Percentiles rank a stretch among this genome's conserved stretches.
Evolutionary conservation across 306 rosid genomes (phyloP).

Genomic region (Coriaria nepalensis): DNA sequence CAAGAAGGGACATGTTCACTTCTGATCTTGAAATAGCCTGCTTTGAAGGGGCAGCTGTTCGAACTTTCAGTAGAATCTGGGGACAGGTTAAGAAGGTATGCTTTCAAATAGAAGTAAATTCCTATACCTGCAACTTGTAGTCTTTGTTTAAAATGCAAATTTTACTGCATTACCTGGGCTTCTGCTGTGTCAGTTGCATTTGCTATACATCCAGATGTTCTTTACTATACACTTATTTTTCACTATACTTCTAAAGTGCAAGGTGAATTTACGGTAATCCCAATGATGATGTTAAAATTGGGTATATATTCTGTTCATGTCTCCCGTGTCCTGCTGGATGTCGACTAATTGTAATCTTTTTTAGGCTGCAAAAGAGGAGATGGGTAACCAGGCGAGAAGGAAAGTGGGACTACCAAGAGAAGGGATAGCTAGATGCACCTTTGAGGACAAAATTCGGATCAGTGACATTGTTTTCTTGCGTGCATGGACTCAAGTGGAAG

Average conservation of each 20-base stretch:
- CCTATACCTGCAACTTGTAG: not conserved
- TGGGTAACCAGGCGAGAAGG: slow-evolving; percentile 60
- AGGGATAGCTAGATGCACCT: slow-evolving; percentile 93
- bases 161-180: slow-evolving; percentile 12
- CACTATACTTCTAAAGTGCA: no score
- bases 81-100: slow-evolving; percentile 96
- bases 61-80: slow-evolving; percentile 81
- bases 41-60: slow-evolving; percentile 89
- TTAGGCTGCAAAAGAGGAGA: slow-evolving; percentile 88
- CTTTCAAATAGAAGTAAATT: slow-evolving; percentile 7
- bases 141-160: not conserved
- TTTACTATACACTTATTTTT: no score
- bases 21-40: slow-evolving; percentile 92
- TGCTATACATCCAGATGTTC: no score
- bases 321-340: not conserved
- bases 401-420: slow-evolving; percentile 66
- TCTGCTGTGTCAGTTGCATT: slow-evolving; percentile 5
- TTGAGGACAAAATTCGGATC: slow-evolving; percentile 95
- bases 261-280: no score
- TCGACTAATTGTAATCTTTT: slow-evolving; percentile 12
- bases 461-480: slow-evolving; percentile 88
- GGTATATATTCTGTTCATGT: no score
- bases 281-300: not conserved
- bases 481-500: slow-evolving; percentile 85
- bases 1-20: slow-evolving; percentile 88